Conservation (phyloP, 2,329 filamentous ascomycete species). For the Venturia carpophila region DNA sequence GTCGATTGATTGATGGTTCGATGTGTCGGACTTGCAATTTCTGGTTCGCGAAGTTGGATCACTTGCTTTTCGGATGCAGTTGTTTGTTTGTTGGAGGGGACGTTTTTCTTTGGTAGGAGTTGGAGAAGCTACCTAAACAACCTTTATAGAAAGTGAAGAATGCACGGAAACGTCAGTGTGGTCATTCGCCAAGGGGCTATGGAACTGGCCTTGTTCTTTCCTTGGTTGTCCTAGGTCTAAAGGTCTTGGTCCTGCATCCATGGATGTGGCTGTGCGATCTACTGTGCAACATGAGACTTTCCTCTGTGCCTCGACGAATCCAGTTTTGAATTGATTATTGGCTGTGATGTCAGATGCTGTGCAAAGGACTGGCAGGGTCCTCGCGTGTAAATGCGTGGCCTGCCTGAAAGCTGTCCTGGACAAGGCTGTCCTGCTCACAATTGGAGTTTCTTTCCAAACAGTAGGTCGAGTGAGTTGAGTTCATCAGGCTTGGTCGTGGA, state of each 20-base stretch:
- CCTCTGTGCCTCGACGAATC: background rate
- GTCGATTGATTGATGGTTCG: slow-evolving; percentile 20
- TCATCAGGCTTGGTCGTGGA: background rate
- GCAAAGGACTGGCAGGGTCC: background rate
- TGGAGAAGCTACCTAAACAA: background rate
- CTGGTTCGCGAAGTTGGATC: background rate
- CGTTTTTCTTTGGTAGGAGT: background rate
- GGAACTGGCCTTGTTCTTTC: background rate
- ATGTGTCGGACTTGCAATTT: too few relatives aligned
- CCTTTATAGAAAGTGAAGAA: background rate
- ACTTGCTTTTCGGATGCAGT: too few relatives aligned
- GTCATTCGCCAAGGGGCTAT: slow-evolving; percentile 10
- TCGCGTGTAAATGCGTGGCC: background rate
- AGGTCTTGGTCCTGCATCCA: background rate
- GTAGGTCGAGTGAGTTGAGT: background rate
- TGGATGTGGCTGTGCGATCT: background rate
- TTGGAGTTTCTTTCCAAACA: background rate
- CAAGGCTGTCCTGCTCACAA: background rate
- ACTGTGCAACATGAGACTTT: background rate
- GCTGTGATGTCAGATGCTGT: background rate
- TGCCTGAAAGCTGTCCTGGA: background rate
- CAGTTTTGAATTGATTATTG: background rate
- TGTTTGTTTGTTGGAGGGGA: background rate
- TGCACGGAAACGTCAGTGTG: background rate
- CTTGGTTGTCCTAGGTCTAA: slow-evolving; percentile 4